These are phyloP conservation scores for Leavenworthia alabamica DNA, from an alignment of 345 rosid species.

Conservation along the genomic window DNA sequence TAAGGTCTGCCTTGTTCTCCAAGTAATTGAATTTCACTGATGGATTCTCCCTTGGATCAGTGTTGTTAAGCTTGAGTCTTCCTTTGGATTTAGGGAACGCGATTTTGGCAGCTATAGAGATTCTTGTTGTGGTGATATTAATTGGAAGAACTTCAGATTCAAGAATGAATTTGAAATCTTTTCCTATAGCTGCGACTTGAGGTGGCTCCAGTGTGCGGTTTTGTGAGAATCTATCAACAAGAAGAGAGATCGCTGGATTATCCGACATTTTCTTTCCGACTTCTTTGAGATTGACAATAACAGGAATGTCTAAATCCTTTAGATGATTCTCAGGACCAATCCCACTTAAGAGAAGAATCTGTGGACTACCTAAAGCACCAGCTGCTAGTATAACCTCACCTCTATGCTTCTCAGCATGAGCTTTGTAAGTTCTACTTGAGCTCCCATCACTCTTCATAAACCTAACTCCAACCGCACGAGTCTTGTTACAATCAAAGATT, in stretches of 20 bases:
- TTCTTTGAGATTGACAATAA: slow-evolving; percentile 30
- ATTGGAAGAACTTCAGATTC: slow-evolving; percentile 47
- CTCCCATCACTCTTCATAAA: slow-evolving; percentile 51
- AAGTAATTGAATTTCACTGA: slow-evolving; percentile 62
- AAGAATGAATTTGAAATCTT: slow-evolving; percentile 45
- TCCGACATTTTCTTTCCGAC: slow-evolving; percentile 62
- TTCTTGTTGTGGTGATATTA: slow-evolving; percentile 41
- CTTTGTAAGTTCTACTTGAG: slow-evolving; percentile 38
- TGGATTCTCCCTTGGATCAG: slow-evolving; percentile 60
- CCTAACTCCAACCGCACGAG: slow-evolving; percentile 43
- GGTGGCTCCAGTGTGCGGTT: slow-evolving; percentile 55
- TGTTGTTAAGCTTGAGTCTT: slow-evolving; percentile 44
- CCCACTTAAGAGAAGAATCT: slow-evolving; percentile 58
- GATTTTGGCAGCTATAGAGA: slow-evolving; percentile 47
- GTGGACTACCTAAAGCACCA: slow-evolving; percentile 76
- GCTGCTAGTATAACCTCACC: slow-evolving; percentile 71
- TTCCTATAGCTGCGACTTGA: slow-evolving; percentile 54
- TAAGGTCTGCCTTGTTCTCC: slow-evolving; percentile 41
- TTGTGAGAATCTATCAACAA: slow-evolving; percentile 38
- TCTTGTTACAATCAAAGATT: slow-evolving; percentile 39
- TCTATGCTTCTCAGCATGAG: slow-evolving; percentile 40
- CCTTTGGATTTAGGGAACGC: slow-evolving; percentile 70
- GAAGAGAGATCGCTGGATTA: slow-evolving; percentile 45
- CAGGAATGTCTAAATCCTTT: slow-evolving; percentile 38
- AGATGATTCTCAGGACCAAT: slow-evolving; percentile 56